Evolutionary conservation across 2,329 filamentous ascomycete genomes (phyloP).

Genomic region (Arthrobotrys musiformis): DNA sequence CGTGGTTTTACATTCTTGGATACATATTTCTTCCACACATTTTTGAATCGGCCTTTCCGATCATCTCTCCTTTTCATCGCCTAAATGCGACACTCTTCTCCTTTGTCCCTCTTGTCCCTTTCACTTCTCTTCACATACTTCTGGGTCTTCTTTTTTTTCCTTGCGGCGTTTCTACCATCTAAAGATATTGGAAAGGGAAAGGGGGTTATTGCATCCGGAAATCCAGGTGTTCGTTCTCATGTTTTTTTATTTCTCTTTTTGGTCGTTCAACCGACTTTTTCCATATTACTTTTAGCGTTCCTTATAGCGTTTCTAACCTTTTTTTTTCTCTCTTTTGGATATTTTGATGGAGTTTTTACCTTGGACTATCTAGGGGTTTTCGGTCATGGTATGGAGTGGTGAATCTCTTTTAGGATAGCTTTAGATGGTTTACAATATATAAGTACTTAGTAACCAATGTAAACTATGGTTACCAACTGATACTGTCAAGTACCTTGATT

Average conservation of each 20-base stretch:
- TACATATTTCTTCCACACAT: not conserved
- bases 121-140: conserved; percentile 15
- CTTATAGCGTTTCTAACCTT: not conserved
- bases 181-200: not conserved
- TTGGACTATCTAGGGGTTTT: not conserved
- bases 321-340: not conserved
- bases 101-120: not conserved
- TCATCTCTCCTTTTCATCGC: not conserved
- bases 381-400: not conserved
- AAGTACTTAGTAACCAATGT: too few species aligned
- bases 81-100: not conserved
- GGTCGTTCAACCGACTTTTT: conserved; percentile 4
- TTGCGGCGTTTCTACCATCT: not conserved
- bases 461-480: not conserved
- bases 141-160: not conserved
- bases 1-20: not conserved
- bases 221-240: conserved; percentile 2
- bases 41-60: not conserved
- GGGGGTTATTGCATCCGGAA: conserved; percentile 11
- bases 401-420: not conserved
- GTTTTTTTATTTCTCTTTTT: not conserved
- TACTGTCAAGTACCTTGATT: not conserved
- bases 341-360: not conserved
- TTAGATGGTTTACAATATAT: not conserved
- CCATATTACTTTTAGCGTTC: not conserved